Conservation (phyloP, 768 basidiomycete species). For the Phlebiopsis flavidoalba region DNA sequence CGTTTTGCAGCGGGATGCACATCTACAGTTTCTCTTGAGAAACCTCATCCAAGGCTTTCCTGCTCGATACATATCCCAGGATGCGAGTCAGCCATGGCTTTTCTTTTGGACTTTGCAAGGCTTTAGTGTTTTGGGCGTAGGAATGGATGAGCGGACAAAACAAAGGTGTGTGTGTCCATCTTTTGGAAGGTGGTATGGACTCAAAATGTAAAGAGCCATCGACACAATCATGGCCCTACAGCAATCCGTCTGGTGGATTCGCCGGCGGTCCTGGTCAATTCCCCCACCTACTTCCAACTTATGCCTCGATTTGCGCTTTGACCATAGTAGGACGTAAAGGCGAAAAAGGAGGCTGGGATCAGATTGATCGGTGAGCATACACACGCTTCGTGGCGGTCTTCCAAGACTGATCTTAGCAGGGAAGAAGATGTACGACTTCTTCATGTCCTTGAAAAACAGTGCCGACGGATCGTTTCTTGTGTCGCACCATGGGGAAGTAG, state of each 20-base stretch:
- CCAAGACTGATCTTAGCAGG: constrained; percentile 31
- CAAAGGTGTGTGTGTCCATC: constrained; percentile 49
- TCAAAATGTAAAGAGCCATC: constrained; percentile 49
- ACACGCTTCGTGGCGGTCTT: background rate
- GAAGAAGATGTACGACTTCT: constrained; percentile 77
- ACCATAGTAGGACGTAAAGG: constrained; percentile 78
- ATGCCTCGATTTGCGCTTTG: constrained; percentile 79
- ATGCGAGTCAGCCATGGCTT: constrained; percentile 95
- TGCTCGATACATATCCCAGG: constrained; percentile 71
- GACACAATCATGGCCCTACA: constrained; percentile 79
- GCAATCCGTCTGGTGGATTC: constrained; percentile 85
- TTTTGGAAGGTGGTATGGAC: constrained; percentile 3
- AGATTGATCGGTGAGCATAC: constrained; percentile 65
- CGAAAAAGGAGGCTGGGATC: constrained; percentile 75
- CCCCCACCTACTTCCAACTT: constrained; percentile 85
- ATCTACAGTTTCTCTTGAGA: constrained; percentile 71
- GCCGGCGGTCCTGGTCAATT: constrained; percentile 88
- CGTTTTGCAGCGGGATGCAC: constrained; percentile 53
- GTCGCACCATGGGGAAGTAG: constrained; percentile 82
- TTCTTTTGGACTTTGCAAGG: constrained; percentile 90
- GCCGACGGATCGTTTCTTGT: constrained; percentile 93
- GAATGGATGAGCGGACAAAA: constrained; percentile 70
- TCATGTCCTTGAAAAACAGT: constrained; percentile 81
- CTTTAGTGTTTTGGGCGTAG: constrained; percentile 74
- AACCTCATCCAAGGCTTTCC: constrained; percentile 80